Base-by-base conservation (phyloP, 2,329 filamentous ascomycete genomes). In the Aureobasidium sp. region DNA sequence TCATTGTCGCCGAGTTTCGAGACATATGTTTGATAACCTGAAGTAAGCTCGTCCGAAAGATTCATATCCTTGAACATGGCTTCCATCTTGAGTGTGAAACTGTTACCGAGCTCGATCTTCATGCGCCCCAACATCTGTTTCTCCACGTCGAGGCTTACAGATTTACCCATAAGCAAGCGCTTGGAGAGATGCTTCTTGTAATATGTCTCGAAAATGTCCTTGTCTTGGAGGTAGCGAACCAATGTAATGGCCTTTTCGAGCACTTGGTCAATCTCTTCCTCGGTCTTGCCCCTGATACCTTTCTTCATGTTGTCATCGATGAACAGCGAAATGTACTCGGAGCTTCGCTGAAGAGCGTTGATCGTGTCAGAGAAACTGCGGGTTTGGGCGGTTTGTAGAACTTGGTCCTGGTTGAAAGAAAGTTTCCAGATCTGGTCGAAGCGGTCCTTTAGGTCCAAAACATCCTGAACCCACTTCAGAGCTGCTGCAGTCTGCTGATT, bases 31-130 rank as follows among this genome's bases (percentile, higher is more conserved):
- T 87, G 88, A 77, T 95, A 97, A 62, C 83, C 85, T 14, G 85
- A 77, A 0, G 89, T 91, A 29, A 97, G 82, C 66, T 96, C 93
- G 61, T 88, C 86, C 0, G 92, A 97, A 14, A 92, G 86, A 17
- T 87, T 85, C 84, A 97, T 92, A 70, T 99, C 94, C 75, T 91
- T 92, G 79, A 99, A 97, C 91, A 99, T 97, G 66, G 91, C 89
- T 72, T 99, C 94, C 48, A 99, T 85, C 72, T 95, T 96, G 70
- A 85, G 81, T 0, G 94, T 97, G 73, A 97, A 97, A 67, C 91
- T 87, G 73, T 95, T 96, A 42, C 94, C 94, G 58, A 97, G 85
- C 73, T 97, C 93, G 71, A 94, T 85, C 81, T 97, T 97, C 91
- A 99, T 97, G 66, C 93, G 89, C 0, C 87, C 88, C 58, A 99